Percentiles rank a stretch among this genome's conserved stretches.
These are phyloP conservation scores for Hypocreales sp. DNA, from an alignment of 2,329 filamentous ascomycete species.

Conservation along the genomic window DNA sequence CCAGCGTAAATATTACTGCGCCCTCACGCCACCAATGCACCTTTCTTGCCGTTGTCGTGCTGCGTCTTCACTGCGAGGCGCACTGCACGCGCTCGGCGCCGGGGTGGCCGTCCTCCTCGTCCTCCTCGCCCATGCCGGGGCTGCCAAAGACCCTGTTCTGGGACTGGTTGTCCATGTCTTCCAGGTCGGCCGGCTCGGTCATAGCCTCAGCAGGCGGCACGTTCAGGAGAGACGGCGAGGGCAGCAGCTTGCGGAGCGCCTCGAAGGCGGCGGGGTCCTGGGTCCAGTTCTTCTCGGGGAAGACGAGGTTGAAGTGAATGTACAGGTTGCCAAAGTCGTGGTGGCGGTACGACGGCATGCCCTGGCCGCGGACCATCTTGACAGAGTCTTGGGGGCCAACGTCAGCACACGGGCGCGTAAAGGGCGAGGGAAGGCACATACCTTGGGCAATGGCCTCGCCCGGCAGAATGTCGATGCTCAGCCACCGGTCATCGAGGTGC, in stretches of 20 bases:
- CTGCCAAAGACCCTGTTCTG: conserved; percentile 54
- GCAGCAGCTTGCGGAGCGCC: conserved; percentile 72
- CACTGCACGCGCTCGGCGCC: conserved; percentile 74
- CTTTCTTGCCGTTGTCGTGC: neutral
- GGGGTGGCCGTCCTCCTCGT: conserved; percentile 61
- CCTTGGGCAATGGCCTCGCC: conserved; percentile 90
- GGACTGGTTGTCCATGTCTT: conserved; percentile 60
- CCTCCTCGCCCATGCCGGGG: conserved; percentile 49
- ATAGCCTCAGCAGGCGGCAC: conserved; percentile 70
- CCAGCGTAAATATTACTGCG: too few species aligned
- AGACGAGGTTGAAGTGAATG: conserved; percentile 95
- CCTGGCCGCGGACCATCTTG: conserved; percentile 90
- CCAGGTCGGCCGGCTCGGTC: conserved; percentile 77
- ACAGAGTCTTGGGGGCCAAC: conserved; percentile 49
- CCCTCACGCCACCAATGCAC: too few species aligned
- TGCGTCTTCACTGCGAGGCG: conserved; percentile 70
- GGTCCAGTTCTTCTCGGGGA: conserved; percentile 67
- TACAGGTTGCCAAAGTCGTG: conserved; percentile 94
- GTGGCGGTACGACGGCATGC: conserved; percentile 92
- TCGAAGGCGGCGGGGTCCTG: conserved; percentile 55
- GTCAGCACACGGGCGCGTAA: conserved; percentile 2
- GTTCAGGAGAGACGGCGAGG: conserved; percentile 45
- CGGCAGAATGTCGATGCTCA: conserved; percentile 81
- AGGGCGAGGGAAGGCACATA: conserved; percentile 38
- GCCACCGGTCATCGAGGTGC: conserved; percentile 94